These are phyloP conservation scores for Gymnopus androsaceus DNA, from an alignment of 1,284 basidiomycete species.

Conservation along the genomic window DNA sequence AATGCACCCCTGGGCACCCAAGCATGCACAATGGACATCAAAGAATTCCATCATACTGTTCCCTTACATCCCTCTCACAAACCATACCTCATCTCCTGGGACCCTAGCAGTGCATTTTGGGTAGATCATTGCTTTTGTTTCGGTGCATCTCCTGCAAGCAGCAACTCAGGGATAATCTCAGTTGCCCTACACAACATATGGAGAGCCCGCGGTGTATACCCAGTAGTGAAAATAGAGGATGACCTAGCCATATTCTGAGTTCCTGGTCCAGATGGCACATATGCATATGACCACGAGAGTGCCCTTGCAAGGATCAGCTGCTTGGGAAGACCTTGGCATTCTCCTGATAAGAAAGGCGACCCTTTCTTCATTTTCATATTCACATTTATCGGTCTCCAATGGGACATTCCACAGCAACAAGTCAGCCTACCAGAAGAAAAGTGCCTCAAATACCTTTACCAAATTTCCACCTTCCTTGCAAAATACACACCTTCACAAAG, in stretches of 20 bases:
- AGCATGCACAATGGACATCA: background rate
- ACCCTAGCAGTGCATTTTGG: constrained; percentile 22
- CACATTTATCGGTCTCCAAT: background rate
- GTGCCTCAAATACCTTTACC: too few species aligned
- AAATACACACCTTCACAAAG: too few species aligned
- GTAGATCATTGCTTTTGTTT: constrained; percentile 31
- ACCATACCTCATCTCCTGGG: constrained; percentile 24
- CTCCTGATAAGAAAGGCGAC: constrained; percentile 10
- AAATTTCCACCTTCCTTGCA: too few species aligned
- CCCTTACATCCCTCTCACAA: constrained; percentile 27
- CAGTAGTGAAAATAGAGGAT: constrained; percentile 7
- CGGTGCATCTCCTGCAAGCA: constrained; percentile 26
- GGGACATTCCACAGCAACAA: background rate
- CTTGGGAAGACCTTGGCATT: constrained; percentile 23
- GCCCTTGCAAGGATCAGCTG: constrained; percentile 20
- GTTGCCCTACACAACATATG: constrained; percentile 33
- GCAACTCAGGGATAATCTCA: constrained; percentile 34
- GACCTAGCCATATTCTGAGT: constrained; percentile 11
- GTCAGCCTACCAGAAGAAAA: too few species aligned
- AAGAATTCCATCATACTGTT: constrained; percentile 21
- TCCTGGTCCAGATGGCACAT: constrained; percentile 15
- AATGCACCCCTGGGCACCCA: background rate
- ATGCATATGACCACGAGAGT: constrained; percentile 21
- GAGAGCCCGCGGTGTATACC: constrained; percentile 18
- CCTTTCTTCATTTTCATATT: background rate